A percentile compares a stretch with the other conserved stretches of the same genome.
Conservation (phyloP, 768 basidiomycete genomes). For the Phylloporus arenicola region DNA sequence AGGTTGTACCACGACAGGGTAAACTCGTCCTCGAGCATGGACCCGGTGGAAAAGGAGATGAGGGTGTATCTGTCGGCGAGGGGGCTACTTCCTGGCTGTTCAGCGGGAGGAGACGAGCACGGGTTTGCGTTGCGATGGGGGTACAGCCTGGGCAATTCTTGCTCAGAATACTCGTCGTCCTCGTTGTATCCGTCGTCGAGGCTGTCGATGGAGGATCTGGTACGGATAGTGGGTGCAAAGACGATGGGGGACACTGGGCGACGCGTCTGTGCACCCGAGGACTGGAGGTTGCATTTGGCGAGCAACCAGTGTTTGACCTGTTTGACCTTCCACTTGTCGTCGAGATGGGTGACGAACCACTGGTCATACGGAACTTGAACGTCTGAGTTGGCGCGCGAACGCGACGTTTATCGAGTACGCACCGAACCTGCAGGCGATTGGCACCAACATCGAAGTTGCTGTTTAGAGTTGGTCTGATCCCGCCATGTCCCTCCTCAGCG, state of each 20-base stretch:
- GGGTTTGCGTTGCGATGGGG: constrained; percentile 8
- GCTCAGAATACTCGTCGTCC: constrained; percentile 32
- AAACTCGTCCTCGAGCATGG: constrained; percentile 65
- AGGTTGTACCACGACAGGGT: constrained; percentile 54
- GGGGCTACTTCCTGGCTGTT: constrained; percentile 9
- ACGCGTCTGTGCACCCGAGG: constrained; percentile 20
- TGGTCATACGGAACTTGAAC: constrained; percentile 62
- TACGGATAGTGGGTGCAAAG: constrained; percentile 41
- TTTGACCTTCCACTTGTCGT: constrained; percentile 53
- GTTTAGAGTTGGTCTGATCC: neutral
- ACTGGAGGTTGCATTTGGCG: constrained; percentile 45
- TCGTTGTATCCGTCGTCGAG: constrained; percentile 25
- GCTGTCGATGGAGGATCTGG: constrained; percentile 21
- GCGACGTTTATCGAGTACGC: constrained; percentile 19
- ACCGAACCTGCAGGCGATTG: constrained; percentile 57
- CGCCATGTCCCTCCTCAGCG: constrained; percentile 58
- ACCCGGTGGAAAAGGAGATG: constrained; percentile 62
- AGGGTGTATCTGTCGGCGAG: constrained; percentile 42
- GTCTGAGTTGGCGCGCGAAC: neutral
- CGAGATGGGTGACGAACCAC: constrained; percentile 70
- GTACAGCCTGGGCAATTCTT: constrained; percentile 13
- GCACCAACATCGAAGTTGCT: constrained; percentile 23
- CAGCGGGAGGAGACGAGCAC: constrained; percentile 7
- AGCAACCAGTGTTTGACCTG: constrained; percentile 62
- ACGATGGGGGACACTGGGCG: constrained; percentile 64